Percentiles rank a stretch among this genome's conserved stretches.
Evolutionary conservation across 1,139 yeast species (phyloP).

Genomic region (Taiozyma sp.): DNA sequence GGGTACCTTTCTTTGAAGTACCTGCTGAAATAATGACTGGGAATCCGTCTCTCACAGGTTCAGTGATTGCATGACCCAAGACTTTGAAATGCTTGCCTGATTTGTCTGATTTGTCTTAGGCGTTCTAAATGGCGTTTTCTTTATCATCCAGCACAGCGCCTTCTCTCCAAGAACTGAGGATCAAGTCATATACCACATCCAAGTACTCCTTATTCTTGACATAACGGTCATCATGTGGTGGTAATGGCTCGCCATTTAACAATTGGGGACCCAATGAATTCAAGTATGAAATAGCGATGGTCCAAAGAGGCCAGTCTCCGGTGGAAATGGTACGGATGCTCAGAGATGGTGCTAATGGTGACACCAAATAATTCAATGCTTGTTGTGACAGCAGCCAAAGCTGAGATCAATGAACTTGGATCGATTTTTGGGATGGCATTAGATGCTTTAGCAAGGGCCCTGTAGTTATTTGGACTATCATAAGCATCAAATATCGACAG

Average conservation of each 20-base stretch:
- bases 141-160: conserved; percentile 31
- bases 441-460: conserved; percentile 29
- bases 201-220: conserved; percentile 33
- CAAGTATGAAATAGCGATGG: conserved; percentile 35
- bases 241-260: conserved; percentile 29
- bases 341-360: conserved; percentile 36
- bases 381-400: conserved; percentile 37
- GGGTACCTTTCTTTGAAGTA: conserved; percentile 33
- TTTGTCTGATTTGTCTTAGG: conserved; percentile 30
- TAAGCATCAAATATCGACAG: conserved; percentile 34
- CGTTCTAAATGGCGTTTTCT: conserved; percentile 26
- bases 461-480: conserved; percentile 30
- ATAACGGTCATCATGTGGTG: conserved; percentile 37
- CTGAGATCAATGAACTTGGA: conserved; percentile 31
- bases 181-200: conserved; percentile 31
- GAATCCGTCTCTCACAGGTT: conserved; percentile 36
- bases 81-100: conserved; percentile 31
- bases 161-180: conserved; percentile 36
- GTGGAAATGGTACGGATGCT: conserved; percentile 36
- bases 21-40: conserved; percentile 39
- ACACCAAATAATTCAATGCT: conserved; percentile 32
- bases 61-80: conserved; percentile 33
- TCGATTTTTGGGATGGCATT: conserved; percentile 34
- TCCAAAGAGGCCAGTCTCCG: conserved; percentile 37
- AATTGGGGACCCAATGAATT: conserved; percentile 31